Conservation (phyloP, 495 filamentous ascomycete species). For the Aspergillus egyptiacus region DNA sequence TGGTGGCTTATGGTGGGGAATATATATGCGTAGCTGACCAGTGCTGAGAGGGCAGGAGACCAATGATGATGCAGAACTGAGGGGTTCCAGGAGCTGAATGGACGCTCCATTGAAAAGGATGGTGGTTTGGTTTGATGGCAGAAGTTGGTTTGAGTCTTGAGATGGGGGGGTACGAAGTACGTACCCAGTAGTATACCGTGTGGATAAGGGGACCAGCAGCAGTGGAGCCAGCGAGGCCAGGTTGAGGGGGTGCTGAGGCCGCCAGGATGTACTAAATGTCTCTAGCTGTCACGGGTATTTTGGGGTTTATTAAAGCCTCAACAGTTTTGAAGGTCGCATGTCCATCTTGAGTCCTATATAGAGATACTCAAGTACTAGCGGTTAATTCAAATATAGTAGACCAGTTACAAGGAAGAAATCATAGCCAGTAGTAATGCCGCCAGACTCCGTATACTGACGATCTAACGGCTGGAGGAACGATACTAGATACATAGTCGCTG, state of each 20-base stretch:
- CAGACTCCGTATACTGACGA: conserved; percentile 1
- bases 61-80: not conserved
- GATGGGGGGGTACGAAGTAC: too few relatives aligned
- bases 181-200: too few relatives aligned
- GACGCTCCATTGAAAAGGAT: conserved; percentile 3
- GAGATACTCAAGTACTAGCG: too few relatives aligned
- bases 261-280: conserved; percentile 2
- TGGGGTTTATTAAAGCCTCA: too few relatives aligned
- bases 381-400: too few relatives aligned
- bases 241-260: conserved; percentile 12
- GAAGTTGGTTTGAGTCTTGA: too few relatives aligned
- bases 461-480: conserved; percentile 23
- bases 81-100: not conserved
- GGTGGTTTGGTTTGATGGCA: too few relatives aligned
- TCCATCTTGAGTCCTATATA: too few relatives aligned
- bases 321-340: too few relatives aligned
- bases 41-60: conserved; percentile 1
- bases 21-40: not conserved
- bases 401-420: too few relatives aligned
- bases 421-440: too few relatives aligned
- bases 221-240: conserved; percentile 21
- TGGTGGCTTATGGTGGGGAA: conserved; percentile 5
- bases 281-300: not conserved
- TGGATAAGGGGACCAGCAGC: conserved; percentile 14
- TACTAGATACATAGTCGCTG: conserved; percentile 11